Evolutionary conservation across 2,329 filamentous ascomycete genomes (phyloP).

Genomic region (Penicillium sclerotigenum): DNA sequence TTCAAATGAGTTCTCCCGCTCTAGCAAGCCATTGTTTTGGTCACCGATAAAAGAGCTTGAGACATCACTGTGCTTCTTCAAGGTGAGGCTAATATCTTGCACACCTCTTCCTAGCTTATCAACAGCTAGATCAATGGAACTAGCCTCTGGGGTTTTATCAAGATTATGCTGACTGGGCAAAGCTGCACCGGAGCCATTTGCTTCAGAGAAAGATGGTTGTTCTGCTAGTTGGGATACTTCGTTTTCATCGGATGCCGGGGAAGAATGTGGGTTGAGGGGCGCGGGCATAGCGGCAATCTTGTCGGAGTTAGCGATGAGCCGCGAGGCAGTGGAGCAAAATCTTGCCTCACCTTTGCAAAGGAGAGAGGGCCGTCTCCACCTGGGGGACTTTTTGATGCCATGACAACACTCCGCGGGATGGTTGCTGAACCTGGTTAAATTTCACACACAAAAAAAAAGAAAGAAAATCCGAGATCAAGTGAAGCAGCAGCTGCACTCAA

Average conservation of each 20-base stretch:
- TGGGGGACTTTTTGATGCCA: constrained; percentile 33
- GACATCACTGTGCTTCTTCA: constrained; percentile 26
- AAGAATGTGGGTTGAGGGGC: constrained; percentile 27
- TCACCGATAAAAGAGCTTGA: constrained; percentile 28
- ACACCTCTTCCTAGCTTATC: constrained; percentile 35
- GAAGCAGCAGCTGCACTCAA: constrained; percentile 20
- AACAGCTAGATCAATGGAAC: constrained; percentile 24
- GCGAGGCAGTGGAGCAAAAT: background rate
- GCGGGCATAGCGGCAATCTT: constrained; percentile 46
- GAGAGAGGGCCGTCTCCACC: constrained; percentile 50
- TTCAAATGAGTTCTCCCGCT: constrained; percentile 40
- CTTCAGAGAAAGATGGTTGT: constrained; percentile 16
- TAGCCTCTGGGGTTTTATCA: constrained; percentile 17
- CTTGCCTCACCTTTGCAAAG: constrained; percentile 67
- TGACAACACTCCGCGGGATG: constrained; percentile 21
- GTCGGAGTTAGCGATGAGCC: constrained; percentile 18
- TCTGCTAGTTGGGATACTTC: constrained; percentile 21
- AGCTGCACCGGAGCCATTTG: constrained; percentile 18
- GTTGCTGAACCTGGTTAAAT: constrained; percentile 19
- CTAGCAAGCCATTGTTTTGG: constrained; percentile 31
- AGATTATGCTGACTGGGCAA: constrained; percentile 20
- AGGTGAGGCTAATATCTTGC: constrained; percentile 32
- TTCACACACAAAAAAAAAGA: constrained; percentile 16
- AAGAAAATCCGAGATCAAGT: constrained; percentile 14
- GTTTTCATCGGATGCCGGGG: constrained; percentile 27